These are phyloP conservation scores for Nemophila menziesii DNA, from an alignment of 257 asterid genomes.

Conservation along the genomic window DNA sequence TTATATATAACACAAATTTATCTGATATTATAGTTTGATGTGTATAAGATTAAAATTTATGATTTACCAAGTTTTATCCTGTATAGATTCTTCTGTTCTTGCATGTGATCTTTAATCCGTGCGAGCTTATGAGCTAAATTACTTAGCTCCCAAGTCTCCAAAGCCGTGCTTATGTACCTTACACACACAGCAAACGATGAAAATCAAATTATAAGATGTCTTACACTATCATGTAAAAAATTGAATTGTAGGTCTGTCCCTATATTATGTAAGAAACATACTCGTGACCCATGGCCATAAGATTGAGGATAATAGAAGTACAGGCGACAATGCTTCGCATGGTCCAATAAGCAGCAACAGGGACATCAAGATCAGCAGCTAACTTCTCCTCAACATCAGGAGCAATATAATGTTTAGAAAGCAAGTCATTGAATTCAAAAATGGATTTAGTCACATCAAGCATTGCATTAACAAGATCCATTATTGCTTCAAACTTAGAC, in stretches of 20 bases:
- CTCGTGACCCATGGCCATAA: slow-evolving; percentile 50
- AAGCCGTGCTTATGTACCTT: slow-evolving; percentile 35
- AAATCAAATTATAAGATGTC: not conserved
- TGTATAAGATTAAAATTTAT: too few relatives aligned
- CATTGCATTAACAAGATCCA: slow-evolving; percentile 20
- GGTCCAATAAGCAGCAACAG: slow-evolving; percentile 52
- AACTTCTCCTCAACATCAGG: not conserved
- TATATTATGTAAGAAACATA: slow-evolving; percentile 15
- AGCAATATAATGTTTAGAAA: not conserved
- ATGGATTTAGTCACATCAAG: slow-evolving; percentile 10
- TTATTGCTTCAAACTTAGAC: slow-evolving; percentile 17
- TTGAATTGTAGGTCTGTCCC: too few relatives aligned
- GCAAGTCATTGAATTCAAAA: not conserved
- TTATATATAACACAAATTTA: not conserved
- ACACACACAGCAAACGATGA: slow-evolving; percentile 2
- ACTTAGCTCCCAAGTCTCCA: slow-evolving; percentile 50
- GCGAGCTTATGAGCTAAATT: slow-evolving; percentile 52
- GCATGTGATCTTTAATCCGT: slow-evolving; percentile 40
- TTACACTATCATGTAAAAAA: too few relatives aligned
- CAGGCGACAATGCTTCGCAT: slow-evolving; percentile 42
- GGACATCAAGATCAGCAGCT: slow-evolving; percentile 10
- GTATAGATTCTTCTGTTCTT: slow-evolving; percentile 19
- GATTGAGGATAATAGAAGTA: slow-evolving; percentile 34
- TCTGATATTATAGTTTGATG: not conserved
- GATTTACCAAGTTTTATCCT: slow-evolving; percentile 22